Evolutionary conservation across 257 asterid species (phyloP).

Genomic region (Hygrophila difformis): DNA sequence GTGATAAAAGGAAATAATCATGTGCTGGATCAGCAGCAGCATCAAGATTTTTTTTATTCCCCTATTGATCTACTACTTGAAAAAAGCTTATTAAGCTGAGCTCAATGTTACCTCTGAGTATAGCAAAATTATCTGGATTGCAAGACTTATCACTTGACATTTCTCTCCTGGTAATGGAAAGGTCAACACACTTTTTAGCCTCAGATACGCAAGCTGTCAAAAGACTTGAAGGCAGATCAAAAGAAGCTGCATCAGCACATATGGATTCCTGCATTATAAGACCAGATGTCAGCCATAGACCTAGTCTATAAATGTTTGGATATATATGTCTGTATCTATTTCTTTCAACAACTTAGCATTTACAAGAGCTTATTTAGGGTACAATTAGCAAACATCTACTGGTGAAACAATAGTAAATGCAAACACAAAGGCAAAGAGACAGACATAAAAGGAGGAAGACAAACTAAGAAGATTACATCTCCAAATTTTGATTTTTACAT

Average conservation of each 20-base stretch:
- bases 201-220: conserved; percentile 88
- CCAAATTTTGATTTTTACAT: conserved; percentile 17
- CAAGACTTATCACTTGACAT: conserved; percentile 68
- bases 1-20: conserved; percentile 1
- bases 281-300: conserved; percentile 16
- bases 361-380: no score
- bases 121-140: conserved; percentile 90
- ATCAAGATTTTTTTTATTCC: conserved; percentile 12
- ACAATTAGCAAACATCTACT: not conserved
- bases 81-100: conserved; percentile 12
- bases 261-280: conserved; percentile 66
- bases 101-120: conserved; percentile 63
- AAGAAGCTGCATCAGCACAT: conserved; percentile 98
- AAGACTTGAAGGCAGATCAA: conserved; percentile 83
- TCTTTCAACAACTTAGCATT: no score
- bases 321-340: no score
- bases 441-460: not conserved
- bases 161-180: conserved; percentile 65
- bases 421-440: not conserved
- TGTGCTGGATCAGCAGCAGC: conserved; percentile 1
- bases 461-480: conserved; percentile 13
- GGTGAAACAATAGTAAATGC: no score
- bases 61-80: conserved; percentile 7
- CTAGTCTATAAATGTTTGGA: conserved; percentile 11
- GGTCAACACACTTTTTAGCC: conserved; percentile 73